Evolutionary conservation across 2,329 filamentous ascomycete species (phyloP).

Genomic region (Chaetomium olivaceum): DNA sequence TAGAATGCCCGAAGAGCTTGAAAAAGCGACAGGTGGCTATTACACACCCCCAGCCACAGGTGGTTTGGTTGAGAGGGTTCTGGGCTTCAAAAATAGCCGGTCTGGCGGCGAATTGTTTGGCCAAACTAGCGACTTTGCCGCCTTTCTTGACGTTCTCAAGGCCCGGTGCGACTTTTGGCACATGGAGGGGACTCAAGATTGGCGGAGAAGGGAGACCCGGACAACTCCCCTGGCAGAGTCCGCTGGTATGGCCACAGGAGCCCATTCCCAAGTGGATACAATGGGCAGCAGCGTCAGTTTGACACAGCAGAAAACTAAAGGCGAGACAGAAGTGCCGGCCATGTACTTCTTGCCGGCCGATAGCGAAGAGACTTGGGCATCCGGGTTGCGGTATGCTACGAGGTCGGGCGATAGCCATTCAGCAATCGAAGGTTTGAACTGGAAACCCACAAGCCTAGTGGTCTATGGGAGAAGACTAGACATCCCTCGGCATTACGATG

Average conservation of each 20-base stretch:
- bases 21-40: conserved; percentile 70
- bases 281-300: background rate
- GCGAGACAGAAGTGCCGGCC: conserved; percentile 22
- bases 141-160: conserved; percentile 73
- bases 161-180: conserved; percentile 82
- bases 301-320: conserved; percentile 31
- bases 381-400: background rate
- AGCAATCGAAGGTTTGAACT: conserved; percentile 29
- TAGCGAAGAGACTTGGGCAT: conserved; percentile 35
- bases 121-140: conserved; percentile 69
- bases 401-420: background rate
- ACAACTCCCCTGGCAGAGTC: background rate
- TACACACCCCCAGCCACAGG: conserved; percentile 60
- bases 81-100: conserved; percentile 44
- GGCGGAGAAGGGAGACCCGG: conserved; percentile 56
- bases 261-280: background rate
- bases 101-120: conserved; percentile 54
- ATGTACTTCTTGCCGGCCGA: conserved; percentile 33
- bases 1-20: conserved; percentile 78
- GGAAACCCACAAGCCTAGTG: conserved; percentile 47
- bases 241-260: background rate
- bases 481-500: conserved; percentile 59
- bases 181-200: conserved; percentile 75
- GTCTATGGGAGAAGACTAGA: conserved; percentile 65
- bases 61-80: conserved; percentile 52